Evolutionary conservation across 257 asterid genomes (phyloP).

Genomic region (Solanum chaucha): DNA sequence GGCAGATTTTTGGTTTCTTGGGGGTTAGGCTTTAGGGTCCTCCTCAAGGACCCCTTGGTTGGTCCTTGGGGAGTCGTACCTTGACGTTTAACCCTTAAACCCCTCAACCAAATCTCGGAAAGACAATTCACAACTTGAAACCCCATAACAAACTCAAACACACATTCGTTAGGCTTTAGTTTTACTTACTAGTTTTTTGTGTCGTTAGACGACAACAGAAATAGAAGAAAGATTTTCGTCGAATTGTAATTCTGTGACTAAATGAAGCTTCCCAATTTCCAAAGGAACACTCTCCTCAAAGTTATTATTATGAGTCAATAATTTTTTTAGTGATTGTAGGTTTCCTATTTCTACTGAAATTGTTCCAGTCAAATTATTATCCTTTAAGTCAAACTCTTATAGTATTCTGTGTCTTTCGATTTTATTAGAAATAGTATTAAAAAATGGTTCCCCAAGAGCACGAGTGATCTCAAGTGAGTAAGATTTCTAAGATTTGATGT

Average conservation of each 20-base stretch:
- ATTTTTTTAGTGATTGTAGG: slow-evolving; percentile 36
- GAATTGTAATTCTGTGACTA: slow-evolving; percentile 40
- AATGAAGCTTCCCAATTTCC: slow-evolving; percentile 57
- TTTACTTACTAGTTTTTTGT: no score
- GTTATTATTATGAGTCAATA: slow-evolving; percentile 61
- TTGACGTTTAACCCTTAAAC: no score
- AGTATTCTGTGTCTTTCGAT: slow-evolving; percentile 41
- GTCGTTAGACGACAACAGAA: background rate
- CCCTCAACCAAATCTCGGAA: no score
- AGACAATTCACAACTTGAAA: no score
- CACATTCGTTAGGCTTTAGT: no score
- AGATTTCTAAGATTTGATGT: slow-evolving; percentile 74
- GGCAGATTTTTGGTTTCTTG: no score
- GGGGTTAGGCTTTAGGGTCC: no score
- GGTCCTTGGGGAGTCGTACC: no score
- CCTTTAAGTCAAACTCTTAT: slow-evolving; percentile 69
- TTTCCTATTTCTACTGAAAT: slow-evolving; percentile 68
- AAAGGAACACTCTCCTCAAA: slow-evolving; percentile 60
- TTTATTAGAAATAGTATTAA: slow-evolving; percentile 50
- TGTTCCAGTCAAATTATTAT: slow-evolving; percentile 52
- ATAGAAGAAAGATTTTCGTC: slow-evolving; percentile 40
- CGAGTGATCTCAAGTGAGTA: slow-evolving; percentile 45
- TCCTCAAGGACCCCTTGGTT: no score
- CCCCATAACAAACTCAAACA: no score
- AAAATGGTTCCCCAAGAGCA: slow-evolving; percentile 54